Percentiles rank a stretch among this genome's conserved stretches.
These are phyloP conservation scores for Keqinozyma sinolaborantium DNA, from an alignment of 1,139 yeast genomes.

Conservation along the genomic window DNA sequence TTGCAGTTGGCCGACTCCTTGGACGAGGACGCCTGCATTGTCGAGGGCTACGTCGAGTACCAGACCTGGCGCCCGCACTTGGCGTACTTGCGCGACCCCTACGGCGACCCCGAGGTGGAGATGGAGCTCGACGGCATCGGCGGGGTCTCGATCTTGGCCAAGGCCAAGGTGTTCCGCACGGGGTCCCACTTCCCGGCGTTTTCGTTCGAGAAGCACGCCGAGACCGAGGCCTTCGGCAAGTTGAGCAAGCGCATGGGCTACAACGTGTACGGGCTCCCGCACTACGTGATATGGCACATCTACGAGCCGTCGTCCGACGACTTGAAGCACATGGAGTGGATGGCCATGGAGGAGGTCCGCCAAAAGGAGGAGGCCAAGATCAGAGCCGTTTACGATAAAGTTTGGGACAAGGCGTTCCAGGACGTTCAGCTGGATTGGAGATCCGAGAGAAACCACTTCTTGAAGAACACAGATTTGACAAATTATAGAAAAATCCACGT, in stretches of 20 bases:
- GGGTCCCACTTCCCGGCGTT: constrained; percentile 91
- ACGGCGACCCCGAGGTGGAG: constrained; percentile 82
- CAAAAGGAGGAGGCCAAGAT: constrained; percentile 64
- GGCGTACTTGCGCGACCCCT: constrained; percentile 82
- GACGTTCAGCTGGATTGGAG: constrained; percentile 70
- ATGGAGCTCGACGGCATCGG: constrained; percentile 91
- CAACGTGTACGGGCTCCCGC: constrained; percentile 80
- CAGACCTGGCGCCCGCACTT: constrained; percentile 93
- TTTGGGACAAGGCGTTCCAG: constrained; percentile 75
- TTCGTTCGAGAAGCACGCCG: constrained; percentile 87
- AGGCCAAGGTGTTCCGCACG: constrained; percentile 72
- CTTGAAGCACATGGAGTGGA: constrained; percentile 92
- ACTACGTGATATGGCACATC: constrained; percentile 89
- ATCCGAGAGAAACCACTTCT: constrained; percentile 58
- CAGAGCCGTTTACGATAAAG: constrained; percentile 66
- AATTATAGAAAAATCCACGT: constrained; percentile 46
- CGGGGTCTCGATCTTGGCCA: constrained; percentile 80
- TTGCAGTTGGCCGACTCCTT: constrained; percentile 70
- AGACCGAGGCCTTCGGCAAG: constrained; percentile 91
- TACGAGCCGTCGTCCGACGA: constrained; percentile 88
- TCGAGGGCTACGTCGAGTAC: constrained; percentile 88
- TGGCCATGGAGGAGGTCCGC: constrained; percentile 87
- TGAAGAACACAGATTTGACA: constrained; percentile 70
- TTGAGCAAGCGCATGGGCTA: constrained; percentile 79
- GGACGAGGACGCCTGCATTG: constrained; percentile 86